Base-by-base conservation (phyloP, 306 rosid genomes). In the Trichosanthes truncata region DNA sequence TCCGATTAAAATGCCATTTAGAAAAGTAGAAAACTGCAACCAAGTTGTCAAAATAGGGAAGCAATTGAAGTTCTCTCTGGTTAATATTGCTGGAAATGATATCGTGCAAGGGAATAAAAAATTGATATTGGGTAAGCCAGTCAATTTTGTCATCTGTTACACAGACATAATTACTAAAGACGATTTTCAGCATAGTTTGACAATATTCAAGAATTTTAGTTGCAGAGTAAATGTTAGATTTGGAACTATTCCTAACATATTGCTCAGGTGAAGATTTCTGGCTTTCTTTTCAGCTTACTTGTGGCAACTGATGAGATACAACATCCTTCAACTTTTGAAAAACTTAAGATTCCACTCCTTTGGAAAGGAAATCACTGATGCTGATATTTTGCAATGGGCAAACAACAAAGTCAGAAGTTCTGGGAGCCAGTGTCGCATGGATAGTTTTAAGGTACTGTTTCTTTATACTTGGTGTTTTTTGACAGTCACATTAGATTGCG, bases 281-380 rank as follows among this genome's bases (percentile, higher is more conserved):
- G 79, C 56, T 72, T 72, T 79, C 35, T 84, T 76, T 82, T 80
- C 88, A 95, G 99, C 97, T 79, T 95, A 87, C 83, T 85, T 95
- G 89, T 95, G 99, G 99, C 99, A 95, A 89, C 83, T 95, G 90
- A 93, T 95, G 97, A 84, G 97, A 77, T 92, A 56, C 88, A 93
- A 90, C 84, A 95, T 90, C 78, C 92, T 95, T 66, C 97, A 95
- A 90, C 95, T 95, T 72, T 80, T 95, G 9, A 92, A 88, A 83
- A 95, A 95, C 89, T 86, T 95, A 89, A 95, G 99, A 87, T 90
- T 86, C 84, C 96, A 92, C 79, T 90, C 99, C 71, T 90, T 88
- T 51, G 99, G 97, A 84, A 95, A 89, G 87, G 97, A 95, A 87
- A 91, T 95, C 65, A 83, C 83, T 4, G 99, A 95, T 87, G 90